Percentiles rank a stretch among this genome's conserved stretches.
Evolutionary conservation across 2,329 filamentous ascomycete genomes (phyloP).

Genomic region (Nemania sp.): DNA sequence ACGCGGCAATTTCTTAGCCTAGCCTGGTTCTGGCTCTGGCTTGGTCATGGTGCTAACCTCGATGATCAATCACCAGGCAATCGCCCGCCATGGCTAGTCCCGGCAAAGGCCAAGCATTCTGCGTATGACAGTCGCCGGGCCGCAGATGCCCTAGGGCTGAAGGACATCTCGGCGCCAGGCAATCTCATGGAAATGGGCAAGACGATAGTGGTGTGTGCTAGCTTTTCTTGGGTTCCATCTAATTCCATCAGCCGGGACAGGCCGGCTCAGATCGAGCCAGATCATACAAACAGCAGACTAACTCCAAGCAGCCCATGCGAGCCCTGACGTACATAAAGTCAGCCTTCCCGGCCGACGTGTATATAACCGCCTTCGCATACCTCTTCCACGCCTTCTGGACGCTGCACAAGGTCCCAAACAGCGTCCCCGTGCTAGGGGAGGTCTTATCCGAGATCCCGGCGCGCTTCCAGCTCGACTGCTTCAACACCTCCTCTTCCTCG

Average conservation of each 20-base stretch:
- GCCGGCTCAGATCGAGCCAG: neutral
- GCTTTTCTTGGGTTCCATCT: too few relatives aligned
- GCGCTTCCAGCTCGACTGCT: constrained; percentile 17
- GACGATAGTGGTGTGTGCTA: constrained; percentile 46
- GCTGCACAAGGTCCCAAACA: constrained; percentile 30
- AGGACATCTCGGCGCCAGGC: constrained; percentile 44
- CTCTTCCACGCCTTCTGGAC: constrained; percentile 66
- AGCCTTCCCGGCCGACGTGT: constrained; percentile 53
- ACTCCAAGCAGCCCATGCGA: constrained; percentile 56
- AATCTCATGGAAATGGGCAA: constrained; percentile 50
- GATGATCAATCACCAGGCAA: constrained; percentile 55
- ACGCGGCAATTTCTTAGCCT: too few relatives aligned
- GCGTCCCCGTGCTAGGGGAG: constrained; percentile 16
- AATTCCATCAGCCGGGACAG: neutral
- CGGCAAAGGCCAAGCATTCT: constrained; percentile 67
- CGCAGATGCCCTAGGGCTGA: constrained; percentile 44
- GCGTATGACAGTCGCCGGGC: constrained; percentile 48
- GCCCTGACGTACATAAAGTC: constrained; percentile 69
- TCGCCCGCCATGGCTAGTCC: constrained; percentile 72
- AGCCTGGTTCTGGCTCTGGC: neutral
- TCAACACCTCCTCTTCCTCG: too few relatives aligned
- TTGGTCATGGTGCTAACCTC: neutral
- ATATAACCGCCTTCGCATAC: constrained; percentile 57
- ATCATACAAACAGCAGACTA: neutral
- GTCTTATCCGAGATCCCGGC: constrained; percentile 27